Percentiles rank a stretch among this genome's conserved stretches.
These are phyloP conservation scores for Quaeritorhiza haematococci DNA, from an alignment of 371 early-diverging fungal species.

Conservation along the genomic window DNA sequence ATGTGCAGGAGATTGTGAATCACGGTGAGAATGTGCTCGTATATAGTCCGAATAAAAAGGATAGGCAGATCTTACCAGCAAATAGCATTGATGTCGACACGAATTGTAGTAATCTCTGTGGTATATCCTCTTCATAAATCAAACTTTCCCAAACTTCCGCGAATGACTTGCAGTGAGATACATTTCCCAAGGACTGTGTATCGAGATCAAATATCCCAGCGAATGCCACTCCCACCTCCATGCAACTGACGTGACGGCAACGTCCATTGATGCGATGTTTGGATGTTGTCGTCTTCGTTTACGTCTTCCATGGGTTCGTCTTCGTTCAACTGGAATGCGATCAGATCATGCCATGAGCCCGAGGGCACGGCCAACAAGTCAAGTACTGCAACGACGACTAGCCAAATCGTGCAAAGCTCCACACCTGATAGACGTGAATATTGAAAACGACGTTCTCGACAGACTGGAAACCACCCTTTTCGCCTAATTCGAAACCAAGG, in stretches of 20 bases:
- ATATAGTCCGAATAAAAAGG: neutral
- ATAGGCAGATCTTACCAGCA: slow-evolving; percentile 34
- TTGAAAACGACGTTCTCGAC: neutral
- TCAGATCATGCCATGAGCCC: neutral
- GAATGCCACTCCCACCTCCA: no score
- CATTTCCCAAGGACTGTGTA: slow-evolving; percentile 55
- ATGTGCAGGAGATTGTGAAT: neutral
- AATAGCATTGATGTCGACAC: slow-evolving; percentile 52
- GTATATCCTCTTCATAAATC: slow-evolving; percentile 49
- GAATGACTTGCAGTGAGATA: slow-evolving; percentile 7
- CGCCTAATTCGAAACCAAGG: no score
- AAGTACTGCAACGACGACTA: no score
- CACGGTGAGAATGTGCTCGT: neutral
- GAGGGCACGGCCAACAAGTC: no score
- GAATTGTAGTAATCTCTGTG: slow-evolving; percentile 42
- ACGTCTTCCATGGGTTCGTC: neutral
- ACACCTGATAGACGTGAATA: slow-evolving; percentile 1
- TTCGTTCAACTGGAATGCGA: neutral
- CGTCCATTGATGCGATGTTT: no score
- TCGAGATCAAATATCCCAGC: no score
- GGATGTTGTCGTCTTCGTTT: slow-evolving; percentile 4
- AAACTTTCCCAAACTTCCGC: slow-evolving; percentile 22
- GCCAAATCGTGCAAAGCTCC: neutral
- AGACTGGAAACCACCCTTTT: no score
- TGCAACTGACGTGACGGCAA: slow-evolving; percentile 37